Evolutionary conservation across 2,329 filamentous ascomycete genomes (phyloP).

Genomic region (Scopulariopsis brevicaulis): DNA sequence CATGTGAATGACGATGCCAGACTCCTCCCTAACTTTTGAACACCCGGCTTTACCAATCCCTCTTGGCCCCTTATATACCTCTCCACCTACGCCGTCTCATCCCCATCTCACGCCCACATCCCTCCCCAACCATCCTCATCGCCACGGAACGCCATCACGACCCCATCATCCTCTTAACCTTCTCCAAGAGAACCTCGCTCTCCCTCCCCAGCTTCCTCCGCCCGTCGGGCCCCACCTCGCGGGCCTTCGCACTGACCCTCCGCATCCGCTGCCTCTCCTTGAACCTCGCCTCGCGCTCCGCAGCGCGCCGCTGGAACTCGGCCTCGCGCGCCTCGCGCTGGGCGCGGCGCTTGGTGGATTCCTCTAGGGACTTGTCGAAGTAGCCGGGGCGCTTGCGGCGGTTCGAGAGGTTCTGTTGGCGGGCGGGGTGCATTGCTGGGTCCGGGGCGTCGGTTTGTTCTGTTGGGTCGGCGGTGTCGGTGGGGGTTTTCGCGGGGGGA

Average conservation of each 20-base stretch:
- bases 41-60: neutral
- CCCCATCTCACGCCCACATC: neutral
- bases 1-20: neutral
- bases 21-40: neutral
- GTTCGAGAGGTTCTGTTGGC: neutral
- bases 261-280: slow-evolving; percentile 55
- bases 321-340: slow-evolving; percentile 25
- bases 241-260: slow-evolving; percentile 62
- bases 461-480: neutral
- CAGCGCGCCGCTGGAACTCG: slow-evolving; percentile 35
- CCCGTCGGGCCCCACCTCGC: slow-evolving; percentile 53
- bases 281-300: slow-evolving; percentile 52
- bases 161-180: slow-evolving; percentile 59
- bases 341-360: slow-evolving; percentile 30
- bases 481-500: no score
- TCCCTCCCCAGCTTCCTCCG: slow-evolving; percentile 74
- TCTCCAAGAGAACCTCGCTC: slow-evolving; percentile 65
- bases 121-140: neutral
- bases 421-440: neutral
- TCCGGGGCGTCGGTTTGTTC: slow-evolving; percentile 7
- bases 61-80: neutral
- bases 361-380: slow-evolving; percentile 43
- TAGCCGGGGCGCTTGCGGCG: slow-evolving; percentile 30
- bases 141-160: neutral
- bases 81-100: no score